These are phyloP conservation scores for Gamsiella multidivaricata DNA, from an alignment of 192 early-diverging fungal genomes.

Conservation along the genomic window DNA sequence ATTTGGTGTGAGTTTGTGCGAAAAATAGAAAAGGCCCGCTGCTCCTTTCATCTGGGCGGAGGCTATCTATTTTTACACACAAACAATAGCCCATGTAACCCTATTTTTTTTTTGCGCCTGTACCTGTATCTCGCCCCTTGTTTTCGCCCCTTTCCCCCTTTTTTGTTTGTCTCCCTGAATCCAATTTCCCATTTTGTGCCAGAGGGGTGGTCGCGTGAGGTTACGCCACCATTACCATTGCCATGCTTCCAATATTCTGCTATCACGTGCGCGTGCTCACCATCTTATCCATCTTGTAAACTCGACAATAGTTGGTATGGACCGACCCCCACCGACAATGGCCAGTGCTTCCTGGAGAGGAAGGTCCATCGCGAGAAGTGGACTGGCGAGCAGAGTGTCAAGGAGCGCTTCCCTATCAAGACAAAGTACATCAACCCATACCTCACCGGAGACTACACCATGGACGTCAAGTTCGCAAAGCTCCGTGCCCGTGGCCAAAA, in stretches of 20 bases:
- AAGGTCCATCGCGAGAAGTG: slow-evolving; percentile 55
- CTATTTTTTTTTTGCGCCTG: no score
- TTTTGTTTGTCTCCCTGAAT: no score
- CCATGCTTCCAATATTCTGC: not conserved
- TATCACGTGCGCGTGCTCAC: not conserved
- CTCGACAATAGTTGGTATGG: slow-evolving; percentile 81
- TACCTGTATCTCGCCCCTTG: not conserved
- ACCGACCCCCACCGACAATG: slow-evolving; percentile 69
- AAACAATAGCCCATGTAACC: no score
- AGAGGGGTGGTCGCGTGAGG: not conserved
- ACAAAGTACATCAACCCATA: slow-evolving; percentile 93
- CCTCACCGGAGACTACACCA: slow-evolving; percentile 77
- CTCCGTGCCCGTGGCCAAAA: slow-evolving; percentile 78
- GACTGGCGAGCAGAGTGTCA: slow-evolving; percentile 84
- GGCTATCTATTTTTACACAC: not conserved
- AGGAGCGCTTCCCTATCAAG: slow-evolving; percentile 93
- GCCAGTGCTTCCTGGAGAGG: slow-evolving; percentile 83
- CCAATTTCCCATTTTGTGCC: no score
- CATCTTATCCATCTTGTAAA: not conserved
- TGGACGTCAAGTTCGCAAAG: slow-evolving; percentile 81
- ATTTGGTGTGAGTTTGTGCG: no score
- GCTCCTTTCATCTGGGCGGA: no score
- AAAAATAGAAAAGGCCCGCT: no score
- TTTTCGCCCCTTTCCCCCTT: not conserved
- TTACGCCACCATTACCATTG: no score